A percentile compares a stretch with the other conserved stretches of the same genome.
Evolutionary conservation across 106 monocot genomes (phyloP).

Genomic region (Platanthera zijinensis): DNA sequence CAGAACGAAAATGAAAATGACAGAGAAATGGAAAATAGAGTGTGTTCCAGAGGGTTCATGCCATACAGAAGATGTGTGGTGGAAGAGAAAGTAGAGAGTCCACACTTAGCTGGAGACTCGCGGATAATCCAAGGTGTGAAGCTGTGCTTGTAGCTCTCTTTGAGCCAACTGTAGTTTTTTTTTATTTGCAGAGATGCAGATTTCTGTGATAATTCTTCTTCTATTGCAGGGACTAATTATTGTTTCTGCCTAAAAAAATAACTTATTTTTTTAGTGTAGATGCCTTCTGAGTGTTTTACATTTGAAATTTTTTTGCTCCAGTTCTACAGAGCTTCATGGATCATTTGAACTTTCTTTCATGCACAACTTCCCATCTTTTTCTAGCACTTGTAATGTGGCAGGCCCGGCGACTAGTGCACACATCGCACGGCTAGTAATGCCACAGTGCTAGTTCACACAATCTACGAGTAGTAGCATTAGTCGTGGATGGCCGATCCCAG

Average conservation of each 20-base stretch:
- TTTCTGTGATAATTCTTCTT: neutral
- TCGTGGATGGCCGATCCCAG: too few relatives aligned
- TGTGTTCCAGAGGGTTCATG: neutral
- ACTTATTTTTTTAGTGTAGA: too few relatives aligned
- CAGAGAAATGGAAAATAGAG: neutral
- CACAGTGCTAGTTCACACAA: too few relatives aligned
- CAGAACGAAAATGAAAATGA: neutral
- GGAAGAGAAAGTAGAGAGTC: neutral
- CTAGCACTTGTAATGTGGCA: too few relatives aligned
- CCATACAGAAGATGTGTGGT: slow-evolving; percentile 1
- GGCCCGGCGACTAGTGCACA: too few relatives aligned
- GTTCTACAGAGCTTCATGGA: too few relatives aligned
- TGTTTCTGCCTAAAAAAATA: neutral
- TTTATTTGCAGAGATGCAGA: neutral
- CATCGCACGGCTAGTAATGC: too few relatives aligned
- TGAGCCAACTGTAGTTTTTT: neutral
- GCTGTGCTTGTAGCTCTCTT: neutral
- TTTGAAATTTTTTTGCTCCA: too few relatives aligned
- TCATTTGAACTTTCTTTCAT: too few relatives aligned
- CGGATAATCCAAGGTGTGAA: neutral
- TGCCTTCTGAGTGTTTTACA: too few relatives aligned
- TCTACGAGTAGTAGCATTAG: too few relatives aligned
- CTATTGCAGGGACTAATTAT: neutral
- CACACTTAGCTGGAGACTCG: neutral
- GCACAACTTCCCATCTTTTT: too few relatives aligned